Evolutionary conservation across 768 basidiomycete species (phyloP), one percentile per base, ranked within the genome.

Genomic region (Kwoniella mangroviensis): DNA sequence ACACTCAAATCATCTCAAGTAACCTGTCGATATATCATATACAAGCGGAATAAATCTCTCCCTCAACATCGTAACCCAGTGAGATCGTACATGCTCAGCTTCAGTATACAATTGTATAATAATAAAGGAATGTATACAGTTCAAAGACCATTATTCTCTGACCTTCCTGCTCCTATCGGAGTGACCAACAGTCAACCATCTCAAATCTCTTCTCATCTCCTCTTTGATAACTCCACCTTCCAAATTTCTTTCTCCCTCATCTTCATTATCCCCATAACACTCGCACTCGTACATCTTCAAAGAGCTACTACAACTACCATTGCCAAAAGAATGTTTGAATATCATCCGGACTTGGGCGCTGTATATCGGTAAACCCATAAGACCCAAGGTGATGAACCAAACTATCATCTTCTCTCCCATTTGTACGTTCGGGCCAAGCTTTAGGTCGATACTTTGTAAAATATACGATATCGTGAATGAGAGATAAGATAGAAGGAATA

Each of bases 191-290:
- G 34, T 6, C 34, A 34, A 9, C 13, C 21, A 13, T n/a, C 56
- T 26, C 11, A 57, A 15, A 26, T 57, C 56, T 26, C 56, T 26
- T 24, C 26, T 57, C 56, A 57, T 57, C 56, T 57, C 56, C 21
- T 57, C 56, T 12, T 24, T 4, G 7, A 24, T 28, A 28, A 28
- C 28, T 24, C 26, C 56, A 4, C 15, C 22, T 40, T 57, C 56
- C 26, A 57, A 21, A 2, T n/a, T 13, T 26, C 15, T 26, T 13
- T 57, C 26, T 26, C 26, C 56, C 56, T 24, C 56, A 57, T 26
- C 6, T 10, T 26, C 15, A 13, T 11, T 57, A 17, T 15, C 15
- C n/a, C n/a, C n/a, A n/a, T n/a, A n/a, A 34, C 28, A 17, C 40
- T 9, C 56, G 11, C 22, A 17, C 15, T 13, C 22, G 26, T 12